phyloP scores from a whole-genome alignment of 129 eudicot species.

The Pulicaria dysenterica region DNA sequence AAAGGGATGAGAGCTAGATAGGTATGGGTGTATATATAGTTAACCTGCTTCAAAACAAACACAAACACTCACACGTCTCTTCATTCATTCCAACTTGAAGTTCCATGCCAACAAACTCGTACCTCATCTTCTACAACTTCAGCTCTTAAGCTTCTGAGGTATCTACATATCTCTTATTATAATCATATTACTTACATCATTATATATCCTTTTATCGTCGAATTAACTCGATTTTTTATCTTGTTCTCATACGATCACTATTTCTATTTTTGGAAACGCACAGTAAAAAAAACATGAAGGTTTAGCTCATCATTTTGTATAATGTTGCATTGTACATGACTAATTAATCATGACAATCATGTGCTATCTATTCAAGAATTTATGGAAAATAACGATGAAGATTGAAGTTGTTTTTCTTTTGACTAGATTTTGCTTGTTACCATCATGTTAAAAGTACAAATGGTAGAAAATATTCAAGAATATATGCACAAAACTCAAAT shows the following conservation, averaged over 20 bases:
- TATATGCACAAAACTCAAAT: background rate
- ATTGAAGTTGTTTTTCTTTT: no score
- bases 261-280: no score
- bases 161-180: background rate
- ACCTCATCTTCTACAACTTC: conserved; percentile 16
- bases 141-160: conserved; percentile 32
- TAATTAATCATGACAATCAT: background rate
- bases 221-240: no score
- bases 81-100: conserved; percentile 21
- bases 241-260: no score
- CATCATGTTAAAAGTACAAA: background rate
- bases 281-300: background rate
- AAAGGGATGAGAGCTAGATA: conserved; percentile 38
- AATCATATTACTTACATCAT: background rate
- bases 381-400: no score
- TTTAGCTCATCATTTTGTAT: background rate
- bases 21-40: conserved; percentile 40
- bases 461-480: background rate
- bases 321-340: background rate
- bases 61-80: conserved; percentile 19
- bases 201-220: background rate
- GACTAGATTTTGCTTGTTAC: no score
- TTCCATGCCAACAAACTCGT: conserved; percentile 24
- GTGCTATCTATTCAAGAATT: background rate
- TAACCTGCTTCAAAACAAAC: conserved; percentile 37